Conservation (phyloP, 306 rosid genomes). For the Quercus berberidifolia region DNA sequence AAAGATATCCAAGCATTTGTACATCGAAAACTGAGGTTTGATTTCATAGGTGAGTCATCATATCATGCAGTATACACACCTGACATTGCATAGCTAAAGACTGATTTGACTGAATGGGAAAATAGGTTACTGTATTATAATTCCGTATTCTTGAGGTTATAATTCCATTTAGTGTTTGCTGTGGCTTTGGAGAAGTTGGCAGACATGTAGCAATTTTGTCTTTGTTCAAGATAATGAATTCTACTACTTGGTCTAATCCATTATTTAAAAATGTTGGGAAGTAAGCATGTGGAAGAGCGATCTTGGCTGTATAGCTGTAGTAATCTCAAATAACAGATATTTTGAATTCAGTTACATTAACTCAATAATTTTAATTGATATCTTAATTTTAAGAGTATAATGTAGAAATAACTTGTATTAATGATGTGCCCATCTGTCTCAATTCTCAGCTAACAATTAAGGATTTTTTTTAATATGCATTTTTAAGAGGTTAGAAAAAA, state of each 20-base stretch:
- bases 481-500: neutral
- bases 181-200: neutral
- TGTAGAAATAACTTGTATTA: neutral
- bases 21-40: slow-evolving; percentile 60
- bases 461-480: no score
- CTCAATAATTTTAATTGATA: neutral
- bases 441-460: neutral
- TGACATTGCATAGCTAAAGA: neutral
- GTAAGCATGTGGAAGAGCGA: neutral
- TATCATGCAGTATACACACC: neutral
- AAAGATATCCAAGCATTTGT: slow-evolving; percentile 31
- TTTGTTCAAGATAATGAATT: neutral
- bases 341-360: neutral
- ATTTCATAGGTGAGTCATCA: slow-evolving; percentile 68
- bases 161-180: neutral
- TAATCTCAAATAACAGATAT: neutral
- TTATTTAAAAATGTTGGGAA: neutral
- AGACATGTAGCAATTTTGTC: neutral
- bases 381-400: neutral
- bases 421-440: neutral
- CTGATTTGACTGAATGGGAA: neutral
- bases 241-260: neutral
- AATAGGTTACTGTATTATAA: neutral
- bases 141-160: neutral
- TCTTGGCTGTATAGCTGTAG: neutral